Evolutionary conservation across 2,329 filamentous ascomycete genomes (phyloP), one percentile per base, ranked within the genome.

Genomic region (Pseudogymnoascus sp.): DNA sequence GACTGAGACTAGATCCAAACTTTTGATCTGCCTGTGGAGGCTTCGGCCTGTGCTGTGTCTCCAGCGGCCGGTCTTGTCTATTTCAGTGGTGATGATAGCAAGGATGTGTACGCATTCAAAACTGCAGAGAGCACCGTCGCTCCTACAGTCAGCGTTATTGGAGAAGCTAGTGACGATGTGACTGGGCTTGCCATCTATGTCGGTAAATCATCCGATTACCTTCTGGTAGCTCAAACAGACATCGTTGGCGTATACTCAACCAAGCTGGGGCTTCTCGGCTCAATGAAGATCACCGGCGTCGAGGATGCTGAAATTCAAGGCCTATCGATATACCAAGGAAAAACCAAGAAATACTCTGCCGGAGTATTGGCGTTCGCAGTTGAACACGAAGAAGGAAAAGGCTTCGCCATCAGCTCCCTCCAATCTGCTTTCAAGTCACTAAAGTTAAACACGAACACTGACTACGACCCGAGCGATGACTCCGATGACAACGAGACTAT

Each of bases 1-100:
- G 74, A 79, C 64, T 67, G 80, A 42, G 62, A 78, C 3, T 75
- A 79, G 74, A 69, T 80, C 10, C 78, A 80, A 75, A 76, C 74
- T 2, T 80, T 80, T 63, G 65, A 72, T 0, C 71, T 76, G 0
- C 73, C 73, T 0, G 73, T 78, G 10, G 79, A 81, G 62, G 72
- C 75, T 2, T 76, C 77, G 2, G 75, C 77, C 0, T 81, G 79
- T 61, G 75, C 77, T 4, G 73, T 75, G 7, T 78, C 76, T 0
- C 64, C 70, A 1, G 71, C 71, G 1, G 69, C 72, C n/a, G 70
- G 72, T 0, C 70, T 70, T 7, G 72, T 81, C 59, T 79, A 76
- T 64, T 74, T 80, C 10, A 74, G 74, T 4, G 71, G 72, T 0
- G 75, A 78, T 11, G 77, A 78, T 16, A 71, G 72, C 62, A 69